These are phyloP conservation scores for Lomentospora prolificans DNA, from an alignment of 2,329 filamentous ascomycete species.

Conservation along the genomic window DNA sequence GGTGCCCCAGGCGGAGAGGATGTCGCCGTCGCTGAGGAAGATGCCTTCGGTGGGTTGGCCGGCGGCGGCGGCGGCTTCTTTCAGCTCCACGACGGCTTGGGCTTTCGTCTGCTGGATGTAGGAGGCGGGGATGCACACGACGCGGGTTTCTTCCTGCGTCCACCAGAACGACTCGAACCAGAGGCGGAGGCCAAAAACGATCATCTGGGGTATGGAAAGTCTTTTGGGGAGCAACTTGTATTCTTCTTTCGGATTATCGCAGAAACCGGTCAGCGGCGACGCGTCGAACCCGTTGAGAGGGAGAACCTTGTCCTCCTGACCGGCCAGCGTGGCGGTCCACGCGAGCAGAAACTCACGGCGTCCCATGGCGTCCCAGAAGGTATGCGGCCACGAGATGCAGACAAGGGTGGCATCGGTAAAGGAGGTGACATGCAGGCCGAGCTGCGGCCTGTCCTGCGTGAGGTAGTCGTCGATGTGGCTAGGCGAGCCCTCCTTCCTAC, in stretches of 20 bases:
- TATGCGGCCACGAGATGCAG: slow-evolving; percentile 35
- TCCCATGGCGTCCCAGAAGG: slow-evolving; percentile 36
- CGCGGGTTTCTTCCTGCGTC: not conserved
- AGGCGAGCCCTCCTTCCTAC: slow-evolving; percentile 5
- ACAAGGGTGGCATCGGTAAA: slow-evolving; percentile 42
- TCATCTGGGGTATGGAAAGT: slow-evolving; percentile 18
- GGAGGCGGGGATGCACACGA: slow-evolving; percentile 27
- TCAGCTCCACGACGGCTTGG: slow-evolving; percentile 15
- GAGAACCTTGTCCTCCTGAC: slow-evolving; percentile 29
- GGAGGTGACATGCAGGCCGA: slow-evolving; percentile 36
- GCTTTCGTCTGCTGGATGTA: slow-evolving; percentile 20
- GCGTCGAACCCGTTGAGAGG: slow-evolving; percentile 14
- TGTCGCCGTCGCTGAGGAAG: slow-evolving; percentile 36
- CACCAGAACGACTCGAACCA: slow-evolving; percentile 15
- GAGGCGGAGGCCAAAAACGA: slow-evolving; percentile 20
- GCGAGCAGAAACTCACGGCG: slow-evolving; percentile 28
- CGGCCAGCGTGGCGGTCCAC: slow-evolving; percentile 36
- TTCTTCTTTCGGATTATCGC: not conserved
- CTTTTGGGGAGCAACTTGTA: slow-evolving; percentile 12
- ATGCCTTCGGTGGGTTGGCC: slow-evolving; percentile 19
- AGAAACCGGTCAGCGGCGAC: not conserved
- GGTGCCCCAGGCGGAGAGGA: slow-evolving; percentile 31
- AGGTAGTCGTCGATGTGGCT: slow-evolving; percentile 28
- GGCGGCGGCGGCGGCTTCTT: not conserved
- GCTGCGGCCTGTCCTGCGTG: slow-evolving; percentile 30